Conservation (phyloP, 1,284 basidiomycete species). For the Ceratobasidium sp. region DNA sequence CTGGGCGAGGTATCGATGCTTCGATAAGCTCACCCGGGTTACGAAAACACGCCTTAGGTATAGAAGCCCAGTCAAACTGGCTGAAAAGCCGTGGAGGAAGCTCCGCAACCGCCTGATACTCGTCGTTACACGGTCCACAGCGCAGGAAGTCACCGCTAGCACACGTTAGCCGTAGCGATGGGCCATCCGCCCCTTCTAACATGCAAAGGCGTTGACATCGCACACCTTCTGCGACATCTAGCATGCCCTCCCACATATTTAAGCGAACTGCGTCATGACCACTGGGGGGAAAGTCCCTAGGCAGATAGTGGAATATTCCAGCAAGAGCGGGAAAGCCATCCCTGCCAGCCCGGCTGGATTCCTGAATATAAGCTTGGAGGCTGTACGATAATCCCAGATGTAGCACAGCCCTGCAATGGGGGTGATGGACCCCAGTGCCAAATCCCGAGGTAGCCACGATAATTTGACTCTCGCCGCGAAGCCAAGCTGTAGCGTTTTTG, state of each 20-base stretch:
- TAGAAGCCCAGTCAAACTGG: not conserved
- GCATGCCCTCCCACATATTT: not conserved
- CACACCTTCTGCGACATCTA: not conserved
- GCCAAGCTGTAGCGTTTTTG: not conserved
- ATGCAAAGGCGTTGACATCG: not conserved
- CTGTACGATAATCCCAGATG: not conserved
- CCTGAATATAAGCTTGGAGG: not conserved
- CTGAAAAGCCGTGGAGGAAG: no score
- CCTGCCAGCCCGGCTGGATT: not conserved
- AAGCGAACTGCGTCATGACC: not conserved
- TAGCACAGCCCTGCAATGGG: not conserved
- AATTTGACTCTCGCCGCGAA: not conserved
- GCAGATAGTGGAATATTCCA: not conserved
- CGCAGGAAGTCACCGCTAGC: not conserved
- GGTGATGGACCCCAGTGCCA: not conserved
- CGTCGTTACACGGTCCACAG: not conserved
- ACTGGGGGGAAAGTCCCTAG: not conserved
- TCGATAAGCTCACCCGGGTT: no score
- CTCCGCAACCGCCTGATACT: not conserved
- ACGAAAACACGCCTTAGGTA: not conserved
- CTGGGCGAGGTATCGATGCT: no score
- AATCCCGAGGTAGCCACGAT: not conserved
- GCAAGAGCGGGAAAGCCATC: not conserved
- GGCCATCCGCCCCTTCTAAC: not conserved
- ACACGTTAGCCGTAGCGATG: not conserved